Conservation (phyloP, 1,139 yeast genomes). For the Kurtzmaniella quercitrusa region DNA sequence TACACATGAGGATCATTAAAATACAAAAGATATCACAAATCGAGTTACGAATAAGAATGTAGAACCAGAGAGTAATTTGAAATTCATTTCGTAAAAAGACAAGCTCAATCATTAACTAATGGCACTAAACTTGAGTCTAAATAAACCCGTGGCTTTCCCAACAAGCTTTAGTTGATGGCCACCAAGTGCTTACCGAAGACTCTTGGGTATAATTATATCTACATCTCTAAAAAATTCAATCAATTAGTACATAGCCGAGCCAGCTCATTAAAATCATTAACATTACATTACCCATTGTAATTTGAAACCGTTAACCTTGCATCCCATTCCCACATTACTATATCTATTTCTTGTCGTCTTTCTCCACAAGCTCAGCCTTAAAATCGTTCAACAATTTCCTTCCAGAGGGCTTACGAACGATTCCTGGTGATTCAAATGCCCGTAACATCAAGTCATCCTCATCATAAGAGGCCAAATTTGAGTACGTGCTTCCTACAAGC, state of each 20-base stretch:
- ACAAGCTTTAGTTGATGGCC: too few relatives aligned
- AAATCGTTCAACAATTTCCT: conserved; percentile 19
- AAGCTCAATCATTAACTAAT: too few relatives aligned
- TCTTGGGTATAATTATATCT: background rate
- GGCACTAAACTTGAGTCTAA: too few relatives aligned
- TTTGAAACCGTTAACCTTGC: background rate
- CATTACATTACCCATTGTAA: background rate
- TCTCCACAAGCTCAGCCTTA: conserved; percentile 10
- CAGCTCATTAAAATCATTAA: background rate
- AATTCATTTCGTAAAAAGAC: too few relatives aligned
- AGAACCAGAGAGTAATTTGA: too few relatives aligned
- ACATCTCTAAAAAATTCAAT: conserved; percentile 1
- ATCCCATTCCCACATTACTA: background rate
- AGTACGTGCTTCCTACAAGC: conserved; percentile 28
- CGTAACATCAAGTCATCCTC: conserved; percentile 55
- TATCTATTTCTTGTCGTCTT: conserved; percentile 1
- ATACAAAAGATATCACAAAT: too few relatives aligned
- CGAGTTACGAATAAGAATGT: too few relatives aligned
- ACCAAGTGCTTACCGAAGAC: background rate
- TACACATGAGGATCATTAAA: too few relatives aligned
- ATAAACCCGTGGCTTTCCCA: too few relatives aligned
- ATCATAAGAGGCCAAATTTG: conserved; percentile 37
- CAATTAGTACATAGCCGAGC: conserved; percentile 1
- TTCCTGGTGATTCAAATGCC: conserved; percentile 34
- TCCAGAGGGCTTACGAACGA: conserved; percentile 10